A percentile compares a stretch with the other conserved stretches of the same genome.
These are phyloP conservation scores for Cercospora canescens DNA, from an alignment of 2,329 filamentous ascomycete genomes.

Conservation along the genomic window DNA sequence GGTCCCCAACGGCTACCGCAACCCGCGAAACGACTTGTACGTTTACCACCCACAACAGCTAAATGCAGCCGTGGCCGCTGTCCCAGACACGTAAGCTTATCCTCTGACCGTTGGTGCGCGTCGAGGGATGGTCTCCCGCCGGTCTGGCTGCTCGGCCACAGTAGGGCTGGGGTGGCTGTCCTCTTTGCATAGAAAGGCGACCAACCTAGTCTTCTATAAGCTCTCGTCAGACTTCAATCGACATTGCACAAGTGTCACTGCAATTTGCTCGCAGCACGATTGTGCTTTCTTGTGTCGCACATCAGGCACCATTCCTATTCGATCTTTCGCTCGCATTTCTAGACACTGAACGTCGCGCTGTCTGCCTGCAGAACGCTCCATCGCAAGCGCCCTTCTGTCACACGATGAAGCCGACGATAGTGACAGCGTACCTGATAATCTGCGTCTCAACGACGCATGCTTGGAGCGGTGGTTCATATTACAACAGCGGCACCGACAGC, in stretches of 20 bases:
- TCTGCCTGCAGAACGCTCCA: not conserved
- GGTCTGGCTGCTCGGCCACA: not conserved
- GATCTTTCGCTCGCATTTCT: not conserved
- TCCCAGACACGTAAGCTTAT: slow-evolving; percentile 14
- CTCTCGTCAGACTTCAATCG: not conserved
- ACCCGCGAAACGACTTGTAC: not conserved
- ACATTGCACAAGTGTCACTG: slow-evolving; percentile 1
- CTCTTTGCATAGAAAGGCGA: slow-evolving; percentile 9
- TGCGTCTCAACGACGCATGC: slow-evolving; percentile 8
- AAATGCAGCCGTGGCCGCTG: not conserved
- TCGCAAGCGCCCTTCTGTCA: not conserved
- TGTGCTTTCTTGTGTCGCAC: not conserved
- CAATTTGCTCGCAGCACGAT: not conserved
- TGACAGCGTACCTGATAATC: not conserved
- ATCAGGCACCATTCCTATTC: not conserved
- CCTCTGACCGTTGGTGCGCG: slow-evolving; percentile 5
- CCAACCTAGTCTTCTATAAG: not conserved
- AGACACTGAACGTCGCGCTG: not conserved
- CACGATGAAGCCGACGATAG: not conserved
- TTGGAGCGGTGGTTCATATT: slow-evolving; percentile 13
- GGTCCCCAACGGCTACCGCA: slow-evolving; percentile 9
- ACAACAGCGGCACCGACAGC: slow-evolving; percentile 15
- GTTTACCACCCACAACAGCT: slow-evolving; percentile 1
- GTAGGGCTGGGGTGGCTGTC: slow-evolving; percentile 11
- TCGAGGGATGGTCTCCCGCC: slow-evolving; percentile 2